Conservation (phyloP, 2,329 filamentous ascomycete genomes). For the Ophiostoma montium region DNA sequence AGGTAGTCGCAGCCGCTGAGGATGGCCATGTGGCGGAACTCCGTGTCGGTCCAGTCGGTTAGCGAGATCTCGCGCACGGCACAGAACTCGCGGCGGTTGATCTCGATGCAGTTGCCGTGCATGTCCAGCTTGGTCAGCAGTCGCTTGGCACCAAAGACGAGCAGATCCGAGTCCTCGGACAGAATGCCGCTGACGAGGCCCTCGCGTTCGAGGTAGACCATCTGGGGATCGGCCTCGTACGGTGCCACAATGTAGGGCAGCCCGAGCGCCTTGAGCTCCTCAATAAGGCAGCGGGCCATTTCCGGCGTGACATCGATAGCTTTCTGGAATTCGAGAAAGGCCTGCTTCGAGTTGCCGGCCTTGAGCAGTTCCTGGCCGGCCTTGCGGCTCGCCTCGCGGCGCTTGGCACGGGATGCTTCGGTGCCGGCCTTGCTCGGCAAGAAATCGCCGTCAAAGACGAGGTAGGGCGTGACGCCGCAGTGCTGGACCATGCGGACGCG, state of each 20-base stretch:
- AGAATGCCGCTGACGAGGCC: conserved; percentile 78
- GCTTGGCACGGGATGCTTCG: conserved; percentile 61
- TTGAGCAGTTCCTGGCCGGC: conserved; percentile 65
- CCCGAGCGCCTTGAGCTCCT: conserved; percentile 68
- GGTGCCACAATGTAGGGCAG: conserved; percentile 87
- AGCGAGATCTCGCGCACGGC: conserved; percentile 78
- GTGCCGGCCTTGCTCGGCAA: conserved; percentile 86
- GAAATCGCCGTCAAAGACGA: conserved; percentile 93
- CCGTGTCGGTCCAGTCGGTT: conserved; percentile 78
- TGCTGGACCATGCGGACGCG: conserved; percentile 88
- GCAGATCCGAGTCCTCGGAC: conserved; percentile 89
- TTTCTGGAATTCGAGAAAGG: conserved; percentile 80
- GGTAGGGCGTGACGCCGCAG: conserved; percentile 84
- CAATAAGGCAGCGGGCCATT: conserved; percentile 86
- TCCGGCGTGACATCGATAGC: conserved; percentile 89
- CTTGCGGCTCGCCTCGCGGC: conserved; percentile 62
- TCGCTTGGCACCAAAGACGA: conserved; percentile 87
- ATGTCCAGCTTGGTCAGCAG: conserved; percentile 89
- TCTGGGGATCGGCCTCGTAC: conserved; percentile 94
- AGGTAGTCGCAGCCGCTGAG: conserved; percentile 94
- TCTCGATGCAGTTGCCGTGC: conserved; percentile 83
- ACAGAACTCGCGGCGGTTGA: conserved; percentile 79
- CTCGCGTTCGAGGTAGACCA: conserved; percentile 81
- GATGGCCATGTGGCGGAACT: conserved; percentile 93
- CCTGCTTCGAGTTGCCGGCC: conserved; percentile 67